These are phyloP conservation scores for Mycosarcoma maydis DNA, from an alignment of 1,284 basidiomycete species.

Conservation along the genomic window DNA sequence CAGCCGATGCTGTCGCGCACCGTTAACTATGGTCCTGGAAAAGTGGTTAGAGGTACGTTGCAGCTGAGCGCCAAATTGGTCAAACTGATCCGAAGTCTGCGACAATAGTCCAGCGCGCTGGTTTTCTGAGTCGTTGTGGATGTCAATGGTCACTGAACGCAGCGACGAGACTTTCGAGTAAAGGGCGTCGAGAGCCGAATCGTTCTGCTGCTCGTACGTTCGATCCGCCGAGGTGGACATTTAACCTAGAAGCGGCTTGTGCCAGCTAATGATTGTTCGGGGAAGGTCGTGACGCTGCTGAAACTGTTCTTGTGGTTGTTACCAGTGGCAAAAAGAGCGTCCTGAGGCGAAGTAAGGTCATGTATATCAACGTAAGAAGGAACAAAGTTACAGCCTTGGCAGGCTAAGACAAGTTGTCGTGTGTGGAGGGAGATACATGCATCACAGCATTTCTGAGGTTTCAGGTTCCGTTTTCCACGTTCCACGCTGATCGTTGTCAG, in stretches of 20 bases:
- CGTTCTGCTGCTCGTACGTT: slow-evolving; percentile 64
- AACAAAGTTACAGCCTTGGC: background rate
- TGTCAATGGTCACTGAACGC: slow-evolving; percentile 60
- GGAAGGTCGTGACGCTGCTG: no score
- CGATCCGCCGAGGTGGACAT: slow-evolving; percentile 55
- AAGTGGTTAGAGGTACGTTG: slow-evolving; percentile 51
- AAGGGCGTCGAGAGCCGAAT: slow-evolving; percentile 56
- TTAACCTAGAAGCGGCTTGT: slow-evolving; percentile 10
- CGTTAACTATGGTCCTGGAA: slow-evolving; percentile 34
- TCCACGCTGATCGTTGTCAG: no score
- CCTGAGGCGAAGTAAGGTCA: no score
- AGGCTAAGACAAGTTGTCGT: background rate
- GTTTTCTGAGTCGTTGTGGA: slow-evolving; percentile 60
- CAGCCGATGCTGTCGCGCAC: slow-evolving; percentile 48
- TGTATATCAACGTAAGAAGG: no score
- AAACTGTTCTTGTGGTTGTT: no score
- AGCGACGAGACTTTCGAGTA: slow-evolving; percentile 58
- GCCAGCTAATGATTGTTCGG: no score
- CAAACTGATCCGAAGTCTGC: slow-evolving; percentile 50
- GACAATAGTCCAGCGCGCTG: slow-evolving; percentile 41
- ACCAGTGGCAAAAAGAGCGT: no score
- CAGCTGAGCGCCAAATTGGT: slow-evolving; percentile 38
- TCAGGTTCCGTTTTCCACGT: background rate
- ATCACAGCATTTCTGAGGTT: no score
- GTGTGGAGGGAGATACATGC: no score